These are phyloP conservation scores for Calonectria ilicicola DNA, from an alignment of 2,329 filamentous ascomycete species.

Conservation along the genomic window DNA sequence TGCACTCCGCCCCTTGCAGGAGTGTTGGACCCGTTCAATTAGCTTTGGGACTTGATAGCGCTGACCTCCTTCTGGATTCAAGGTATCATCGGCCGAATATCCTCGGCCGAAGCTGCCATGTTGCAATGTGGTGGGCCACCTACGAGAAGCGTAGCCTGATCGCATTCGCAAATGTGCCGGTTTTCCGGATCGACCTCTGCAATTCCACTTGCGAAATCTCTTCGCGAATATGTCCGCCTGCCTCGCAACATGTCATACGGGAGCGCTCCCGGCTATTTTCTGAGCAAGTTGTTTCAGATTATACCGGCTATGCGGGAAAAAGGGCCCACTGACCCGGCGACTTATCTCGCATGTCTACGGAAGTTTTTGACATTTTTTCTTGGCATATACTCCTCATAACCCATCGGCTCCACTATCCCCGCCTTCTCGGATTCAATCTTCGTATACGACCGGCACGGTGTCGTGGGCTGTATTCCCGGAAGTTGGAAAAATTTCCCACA, in stretches of 20 bases:
- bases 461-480: slow-evolving; percentile 70
- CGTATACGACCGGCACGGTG: slow-evolving; percentile 68
- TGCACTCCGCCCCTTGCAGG: neutral
- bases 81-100: slow-evolving; percentile 64
- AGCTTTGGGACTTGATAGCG: slow-evolving; percentile 53
- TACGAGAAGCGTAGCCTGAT: slow-evolving; percentile 50
- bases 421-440: slow-evolving; percentile 68
- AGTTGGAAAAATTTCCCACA: slow-evolving; percentile 74
- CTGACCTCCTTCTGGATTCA: slow-evolving; percentile 27
- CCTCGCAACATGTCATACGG: slow-evolving; percentile 74
- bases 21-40: slow-evolving; percentile 42
- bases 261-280: slow-evolving; percentile 72
- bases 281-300: slow-evolving; percentile 64
- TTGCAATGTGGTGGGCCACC: slow-evolving; percentile 52
- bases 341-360: slow-evolving; percentile 54
- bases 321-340: neutral
- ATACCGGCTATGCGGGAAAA: neutral
- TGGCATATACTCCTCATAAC: slow-evolving; percentile 70
- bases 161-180: neutral
- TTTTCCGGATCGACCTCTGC: neutral
- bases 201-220: slow-evolving; percentile 56
- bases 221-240: slow-evolving; percentile 65
- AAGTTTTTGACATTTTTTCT: slow-evolving; percentile 62
- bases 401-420: slow-evolving; percentile 65
- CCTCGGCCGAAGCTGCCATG: slow-evolving; percentile 63